These are phyloP conservation scores for Sphagnum tenellum DNA, from an alignment of 225 moss, liverwort and hornwort species.

Conservation along the genomic window DNA sequence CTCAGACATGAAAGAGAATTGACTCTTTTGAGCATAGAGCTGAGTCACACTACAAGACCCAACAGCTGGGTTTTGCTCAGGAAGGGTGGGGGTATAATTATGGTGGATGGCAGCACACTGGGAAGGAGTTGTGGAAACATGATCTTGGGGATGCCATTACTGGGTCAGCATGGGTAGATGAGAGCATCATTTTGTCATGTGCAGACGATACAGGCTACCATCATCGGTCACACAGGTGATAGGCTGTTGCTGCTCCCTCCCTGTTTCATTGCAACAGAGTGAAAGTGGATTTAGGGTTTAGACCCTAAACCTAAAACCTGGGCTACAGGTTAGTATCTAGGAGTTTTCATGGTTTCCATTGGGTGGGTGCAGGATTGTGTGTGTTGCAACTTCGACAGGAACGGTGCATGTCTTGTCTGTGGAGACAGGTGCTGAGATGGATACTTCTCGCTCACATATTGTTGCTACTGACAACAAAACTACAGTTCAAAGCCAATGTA, in stretches of 20 bases:
- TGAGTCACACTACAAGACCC: too few relatives aligned
- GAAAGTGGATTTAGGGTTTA: background rate
- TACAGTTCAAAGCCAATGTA: background rate
- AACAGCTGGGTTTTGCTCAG: too few relatives aligned
- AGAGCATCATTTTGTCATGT: constrained; percentile 10
- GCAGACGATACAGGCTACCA: constrained; percentile 1
- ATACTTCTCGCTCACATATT: too few relatives aligned
- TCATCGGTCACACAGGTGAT: background rate
- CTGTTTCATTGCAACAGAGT: background rate
- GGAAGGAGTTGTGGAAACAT: constrained; percentile 25
- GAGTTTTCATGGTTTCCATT: background rate
- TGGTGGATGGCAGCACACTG: constrained; percentile 20
- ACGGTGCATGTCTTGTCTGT: constrained; percentile 14
- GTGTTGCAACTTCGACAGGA: constrained; percentile 21
- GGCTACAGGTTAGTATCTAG: background rate
- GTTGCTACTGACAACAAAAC: too few relatives aligned
- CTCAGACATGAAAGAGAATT: too few relatives aligned
- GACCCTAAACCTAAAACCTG: background rate
- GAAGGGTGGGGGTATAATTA: too few relatives aligned
- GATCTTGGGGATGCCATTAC: constrained; percentile 26
- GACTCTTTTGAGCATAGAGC: too few relatives aligned
- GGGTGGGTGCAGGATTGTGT: constrained; percentile 15
- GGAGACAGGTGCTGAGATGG: background rate
- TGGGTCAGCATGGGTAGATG: constrained; percentile 28
- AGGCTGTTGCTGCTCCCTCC: background rate